These are phyloP conservation scores for Mariannaea elegans DNA, from an alignment of 2,329 filamentous ascomycete species.

Conservation along the genomic window DNA sequence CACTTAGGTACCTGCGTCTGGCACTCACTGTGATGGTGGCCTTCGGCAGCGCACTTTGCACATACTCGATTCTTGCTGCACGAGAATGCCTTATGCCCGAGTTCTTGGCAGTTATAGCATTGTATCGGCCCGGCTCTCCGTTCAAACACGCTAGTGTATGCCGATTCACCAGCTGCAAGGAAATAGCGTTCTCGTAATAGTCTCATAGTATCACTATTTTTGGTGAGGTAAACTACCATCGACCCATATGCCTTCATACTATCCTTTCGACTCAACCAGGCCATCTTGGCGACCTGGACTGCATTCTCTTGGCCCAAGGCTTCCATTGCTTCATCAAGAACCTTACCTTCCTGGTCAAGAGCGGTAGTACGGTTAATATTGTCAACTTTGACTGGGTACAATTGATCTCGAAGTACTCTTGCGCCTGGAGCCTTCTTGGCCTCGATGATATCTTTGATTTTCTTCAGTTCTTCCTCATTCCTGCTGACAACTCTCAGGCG, in stretches of 20 bases:
- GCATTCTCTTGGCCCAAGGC: slow-evolving; percentile 35
- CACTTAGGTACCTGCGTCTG: slow-evolving; percentile 8
- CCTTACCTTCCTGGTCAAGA: slow-evolving; percentile 29
- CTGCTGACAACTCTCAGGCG: slow-evolving; percentile 9
- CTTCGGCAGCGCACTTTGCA: slow-evolving; percentile 8
- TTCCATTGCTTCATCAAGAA: slow-evolving; percentile 26
- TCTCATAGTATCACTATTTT: slow-evolving; percentile 11
- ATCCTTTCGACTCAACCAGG: slow-evolving; percentile 34
- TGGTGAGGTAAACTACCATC: slow-evolving; percentile 6
- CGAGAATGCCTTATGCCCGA: slow-evolving; percentile 19
- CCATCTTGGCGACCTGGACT: slow-evolving; percentile 32
- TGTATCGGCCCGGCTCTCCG: slow-evolving; percentile 1
- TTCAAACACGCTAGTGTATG: slow-evolving; percentile 9
- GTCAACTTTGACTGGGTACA: slow-evolving; percentile 39
- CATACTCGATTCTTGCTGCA: slow-evolving; percentile 16
- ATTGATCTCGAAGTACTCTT: slow-evolving; percentile 33
- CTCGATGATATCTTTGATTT: slow-evolving; percentile 11
- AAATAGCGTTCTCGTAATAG: slow-evolving; percentile 17
- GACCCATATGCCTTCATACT: not conserved
- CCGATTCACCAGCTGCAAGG: slow-evolving; percentile 12
- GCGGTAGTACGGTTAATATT: slow-evolving; percentile 32
- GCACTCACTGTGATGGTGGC: slow-evolving; percentile 11
- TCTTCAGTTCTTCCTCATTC: slow-evolving; percentile 13
- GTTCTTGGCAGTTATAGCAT: slow-evolving; percentile 16
- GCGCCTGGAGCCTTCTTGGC: slow-evolving; percentile 17